phyloP scores from a whole-genome alignment of 768 basidiomycete genomes.

The Wakefieldia striispora region DNA sequence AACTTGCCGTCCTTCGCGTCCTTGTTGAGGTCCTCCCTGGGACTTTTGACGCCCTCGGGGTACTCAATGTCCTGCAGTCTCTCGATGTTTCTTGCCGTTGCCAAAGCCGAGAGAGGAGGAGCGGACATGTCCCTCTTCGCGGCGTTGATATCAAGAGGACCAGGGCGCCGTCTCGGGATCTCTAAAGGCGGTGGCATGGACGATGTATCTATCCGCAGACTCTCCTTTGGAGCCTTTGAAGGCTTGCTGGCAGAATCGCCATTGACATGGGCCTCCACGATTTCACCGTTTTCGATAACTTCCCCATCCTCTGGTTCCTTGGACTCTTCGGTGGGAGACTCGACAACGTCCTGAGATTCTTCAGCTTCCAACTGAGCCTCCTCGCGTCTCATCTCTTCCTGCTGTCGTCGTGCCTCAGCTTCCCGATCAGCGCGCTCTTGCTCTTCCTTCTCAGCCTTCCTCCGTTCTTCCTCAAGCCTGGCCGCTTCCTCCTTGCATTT shows the following conservation, averaged over 20 bases:
- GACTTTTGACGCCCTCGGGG: conserved; percentile 80
- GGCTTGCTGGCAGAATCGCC: conserved; percentile 43
- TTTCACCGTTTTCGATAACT: conserved; percentile 33
- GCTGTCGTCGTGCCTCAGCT: conserved; percentile 31
- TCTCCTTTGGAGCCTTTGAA: conserved; percentile 41
- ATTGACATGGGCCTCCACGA: conserved; percentile 23
- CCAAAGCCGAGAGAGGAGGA: conserved; percentile 55
- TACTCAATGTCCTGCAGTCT: conserved; percentile 77
- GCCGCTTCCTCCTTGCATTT: conserved; percentile 27
- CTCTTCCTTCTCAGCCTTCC: conserved; percentile 31
- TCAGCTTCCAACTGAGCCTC: conserved; percentile 36
- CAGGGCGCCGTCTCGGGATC: conserved; percentile 53
- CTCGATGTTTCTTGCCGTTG: conserved; percentile 81
- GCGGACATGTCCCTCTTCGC: conserved; percentile 41
- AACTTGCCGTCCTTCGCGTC: conserved; percentile 87
- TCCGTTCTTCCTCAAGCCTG: conserved; percentile 31
- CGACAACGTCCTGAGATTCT: conserved; percentile 32
- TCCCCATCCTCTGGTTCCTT: conserved; percentile 43
- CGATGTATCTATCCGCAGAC: conserved; percentile 66
- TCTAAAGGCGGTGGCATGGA: conserved; percentile 40
- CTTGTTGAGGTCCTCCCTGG: conserved; percentile 79
- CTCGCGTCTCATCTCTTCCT: conserved; percentile 21
- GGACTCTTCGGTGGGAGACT: conserved; percentile 43
- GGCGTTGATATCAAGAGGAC: conserved; percentile 65
- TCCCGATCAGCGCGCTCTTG: conserved; percentile 41